These are phyloP conservation scores for Cercospora sojina DNA, from an alignment of 2,329 filamentous ascomycete species.

Conservation along the genomic window DNA sequence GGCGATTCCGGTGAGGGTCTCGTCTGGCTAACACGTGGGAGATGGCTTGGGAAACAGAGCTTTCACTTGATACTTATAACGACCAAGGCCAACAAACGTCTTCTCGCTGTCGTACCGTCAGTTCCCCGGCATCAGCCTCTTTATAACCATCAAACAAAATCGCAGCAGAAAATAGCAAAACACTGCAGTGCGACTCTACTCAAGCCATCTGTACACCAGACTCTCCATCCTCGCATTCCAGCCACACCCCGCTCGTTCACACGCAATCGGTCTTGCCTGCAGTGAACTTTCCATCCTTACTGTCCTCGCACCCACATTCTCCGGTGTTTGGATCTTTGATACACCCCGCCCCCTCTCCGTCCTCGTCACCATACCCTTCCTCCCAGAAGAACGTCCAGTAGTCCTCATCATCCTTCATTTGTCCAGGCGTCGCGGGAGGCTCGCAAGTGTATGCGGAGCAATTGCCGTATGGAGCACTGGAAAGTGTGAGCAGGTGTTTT, in stretches of 20 bases:
- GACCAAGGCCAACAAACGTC: neutral
- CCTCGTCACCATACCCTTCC: slow-evolving; percentile 32
- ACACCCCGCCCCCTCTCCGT: slow-evolving; percentile 40
- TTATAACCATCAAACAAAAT: neutral
- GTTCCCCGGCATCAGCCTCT: neutral
- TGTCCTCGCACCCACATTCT: slow-evolving; percentile 45
- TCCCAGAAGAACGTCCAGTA: slow-evolving; percentile 46
- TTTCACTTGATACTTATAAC: neutral
- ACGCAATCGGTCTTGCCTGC: slow-evolving; percentile 27
- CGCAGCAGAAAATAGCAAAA: neutral
- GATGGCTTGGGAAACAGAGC: neutral
- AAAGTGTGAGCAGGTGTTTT: neutral
- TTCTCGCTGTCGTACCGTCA: neutral
- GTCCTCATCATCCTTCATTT: slow-evolving; percentile 38
- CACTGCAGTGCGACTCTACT: neutral
- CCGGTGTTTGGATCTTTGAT: slow-evolving; percentile 43
- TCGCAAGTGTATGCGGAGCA: slow-evolving; percentile 47
- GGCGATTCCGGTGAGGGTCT: neutral
- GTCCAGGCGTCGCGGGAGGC: slow-evolving; percentile 34
- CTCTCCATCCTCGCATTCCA: neutral
- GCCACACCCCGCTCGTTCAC: neutral
- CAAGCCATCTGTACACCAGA: neutral
- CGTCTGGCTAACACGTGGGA: neutral
- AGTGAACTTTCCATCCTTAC: slow-evolving; percentile 41
- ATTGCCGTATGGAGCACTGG: slow-evolving; percentile 48